A percentile compares a stretch with the other conserved stretches of the same genome.
These are phyloP conservation scores for Apiospora hydei DNA, from an alignment of 2,329 filamentous ascomycete genomes.

Conservation along the genomic window DNA sequence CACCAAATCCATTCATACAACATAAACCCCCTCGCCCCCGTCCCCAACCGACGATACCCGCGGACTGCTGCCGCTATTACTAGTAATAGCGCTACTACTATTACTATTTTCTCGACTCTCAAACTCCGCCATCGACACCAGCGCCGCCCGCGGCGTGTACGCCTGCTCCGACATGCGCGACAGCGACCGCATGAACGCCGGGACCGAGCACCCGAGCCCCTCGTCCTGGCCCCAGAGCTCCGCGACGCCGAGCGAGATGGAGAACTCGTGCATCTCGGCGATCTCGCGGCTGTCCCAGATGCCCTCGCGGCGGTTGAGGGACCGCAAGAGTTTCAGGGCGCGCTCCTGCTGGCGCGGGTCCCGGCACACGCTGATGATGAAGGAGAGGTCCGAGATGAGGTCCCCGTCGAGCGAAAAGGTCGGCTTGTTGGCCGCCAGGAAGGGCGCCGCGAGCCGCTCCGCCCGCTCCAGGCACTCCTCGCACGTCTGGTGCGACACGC, in stretches of 20 bases:
- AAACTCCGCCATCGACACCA: background rate
- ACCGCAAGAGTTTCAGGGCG: background rate
- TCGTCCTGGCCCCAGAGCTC: background rate
- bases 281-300: slow-evolving; percentile 24
- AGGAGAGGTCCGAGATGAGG: slow-evolving; percentile 11
- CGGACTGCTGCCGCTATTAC: background rate
- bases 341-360: background rate
- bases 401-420: slow-evolving; percentile 20
- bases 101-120: too few species aligned
- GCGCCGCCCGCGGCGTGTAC: background rate
- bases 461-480: slow-evolving; percentile 5
- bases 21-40: background rate
- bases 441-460: background rate
- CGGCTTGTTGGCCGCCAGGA: background rate
- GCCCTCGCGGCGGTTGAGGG: slow-evolving; percentile 23
- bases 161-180: background rate
- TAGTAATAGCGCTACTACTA: too few species aligned
- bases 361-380: background rate
- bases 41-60: background rate
- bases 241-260: background rate
- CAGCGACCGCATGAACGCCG: background rate
- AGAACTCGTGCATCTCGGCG: slow-evolving; percentile 19
- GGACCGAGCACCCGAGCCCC: slow-evolving; percentile 4
- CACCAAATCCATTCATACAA: background rate
- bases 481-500: background rate